Evolutionary conservation across 306 rosid species (phyloP).

Genomic region (Cucumis cinereus): DNA sequence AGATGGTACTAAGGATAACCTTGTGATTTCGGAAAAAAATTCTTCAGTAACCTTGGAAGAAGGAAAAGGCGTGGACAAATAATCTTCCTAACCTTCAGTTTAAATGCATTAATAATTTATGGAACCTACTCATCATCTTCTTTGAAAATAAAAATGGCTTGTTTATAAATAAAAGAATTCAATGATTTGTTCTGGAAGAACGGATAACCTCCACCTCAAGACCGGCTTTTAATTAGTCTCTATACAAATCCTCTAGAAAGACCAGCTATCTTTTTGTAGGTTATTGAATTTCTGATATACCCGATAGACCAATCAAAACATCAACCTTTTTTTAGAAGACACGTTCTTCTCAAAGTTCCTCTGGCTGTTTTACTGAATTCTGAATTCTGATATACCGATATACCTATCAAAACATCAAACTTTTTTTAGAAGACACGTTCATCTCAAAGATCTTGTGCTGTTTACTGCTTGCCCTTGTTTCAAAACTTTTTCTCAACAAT

Average conservation of each 20-base stretch:
- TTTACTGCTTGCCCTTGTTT: background rate
- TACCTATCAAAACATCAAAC: background rate
- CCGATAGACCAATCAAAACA: background rate
- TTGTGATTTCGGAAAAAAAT: background rate
- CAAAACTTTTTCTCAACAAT: background rate
- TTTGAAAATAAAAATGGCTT: background rate
- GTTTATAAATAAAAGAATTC: background rate
- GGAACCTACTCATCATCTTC: background rate
- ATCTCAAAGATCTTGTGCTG: background rate
- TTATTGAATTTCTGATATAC: background rate
- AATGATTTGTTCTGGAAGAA: background rate
- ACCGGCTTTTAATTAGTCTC: too few species aligned
- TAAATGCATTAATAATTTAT: background rate
- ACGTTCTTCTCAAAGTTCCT: background rate
- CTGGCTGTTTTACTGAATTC: background rate
- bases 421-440: background rate
- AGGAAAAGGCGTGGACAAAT: background rate
- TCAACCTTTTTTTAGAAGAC: background rate
- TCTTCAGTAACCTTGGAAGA: background rate
- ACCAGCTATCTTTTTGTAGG: background rate
- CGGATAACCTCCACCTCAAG: too few species aligned
- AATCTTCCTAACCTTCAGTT: background rate
- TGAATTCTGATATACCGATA: background rate
- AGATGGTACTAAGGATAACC: background rate
- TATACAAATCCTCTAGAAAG: background rate